Conservation (phyloP, 169 alveolate species). For the Perkinsus olseni region DNA sequence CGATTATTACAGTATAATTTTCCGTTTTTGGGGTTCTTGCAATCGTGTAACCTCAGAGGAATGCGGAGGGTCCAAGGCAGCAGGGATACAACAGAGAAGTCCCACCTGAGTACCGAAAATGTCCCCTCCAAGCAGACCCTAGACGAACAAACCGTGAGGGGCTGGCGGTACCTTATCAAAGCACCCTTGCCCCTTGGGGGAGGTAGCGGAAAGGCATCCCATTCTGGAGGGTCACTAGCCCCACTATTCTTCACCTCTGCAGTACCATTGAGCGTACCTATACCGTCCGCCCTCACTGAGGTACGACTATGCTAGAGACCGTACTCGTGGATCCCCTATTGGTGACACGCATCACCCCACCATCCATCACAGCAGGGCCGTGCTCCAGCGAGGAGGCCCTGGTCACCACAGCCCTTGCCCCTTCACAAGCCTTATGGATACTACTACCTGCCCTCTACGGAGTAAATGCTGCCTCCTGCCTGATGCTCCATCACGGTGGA, state of each 20-base stretch:
- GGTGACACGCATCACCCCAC: not conserved
- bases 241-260: not conserved
- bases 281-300: not conserved
- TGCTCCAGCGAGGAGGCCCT: not conserved
- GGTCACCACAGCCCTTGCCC: not conserved
- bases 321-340: not conserved
- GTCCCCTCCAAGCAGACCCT: no score
- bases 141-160: no score
- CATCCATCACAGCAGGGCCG: not conserved
- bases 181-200: not conserved
- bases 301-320: not conserved
- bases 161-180: not conserved
- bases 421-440: not conserved
- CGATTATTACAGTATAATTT: not conserved
- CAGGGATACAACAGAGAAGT: not conserved
- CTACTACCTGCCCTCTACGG: not conserved
- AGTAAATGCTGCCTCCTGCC: not conserved
- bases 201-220: not conserved
- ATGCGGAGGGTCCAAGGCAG: not conserved
- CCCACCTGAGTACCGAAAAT: not conserved
- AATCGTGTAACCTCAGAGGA: not conserved
- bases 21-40: not conserved
- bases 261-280: not conserved
- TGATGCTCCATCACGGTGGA: not conserved
- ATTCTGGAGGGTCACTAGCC: not conserved